A percentile compares a stretch with the other conserved stretches of the same genome.
phyloP scores from a whole-genome alignment of 2,329 filamentous ascomycete genomes.

The Sporothrix globosa region DNA sequence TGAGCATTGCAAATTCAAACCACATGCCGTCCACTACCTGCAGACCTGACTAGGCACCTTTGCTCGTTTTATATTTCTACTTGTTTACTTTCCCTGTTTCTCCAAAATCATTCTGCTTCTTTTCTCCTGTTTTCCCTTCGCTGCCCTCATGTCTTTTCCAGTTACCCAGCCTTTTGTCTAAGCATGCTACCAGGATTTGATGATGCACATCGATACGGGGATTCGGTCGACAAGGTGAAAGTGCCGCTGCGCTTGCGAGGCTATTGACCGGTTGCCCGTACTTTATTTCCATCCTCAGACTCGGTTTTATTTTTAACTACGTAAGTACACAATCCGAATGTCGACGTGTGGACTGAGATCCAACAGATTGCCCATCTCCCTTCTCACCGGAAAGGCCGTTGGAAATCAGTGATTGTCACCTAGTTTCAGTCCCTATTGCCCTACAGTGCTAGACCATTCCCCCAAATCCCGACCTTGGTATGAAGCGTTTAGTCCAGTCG shows the following conservation, averaged over 20 bases:
- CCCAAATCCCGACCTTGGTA: background rate
- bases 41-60: conserved; percentile 8
- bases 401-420: background rate
- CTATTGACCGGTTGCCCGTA: background rate
- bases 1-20: background rate
- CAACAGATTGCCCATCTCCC: conserved; percentile 6
- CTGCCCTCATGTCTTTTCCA: background rate
- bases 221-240: background rate
- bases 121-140: background rate
- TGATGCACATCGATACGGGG: background rate
- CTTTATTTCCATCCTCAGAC: background rate
- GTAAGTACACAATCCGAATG: too few relatives aligned
- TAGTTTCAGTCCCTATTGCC: background rate
- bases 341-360: background rate
- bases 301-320: background rate
- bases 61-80: background rate
- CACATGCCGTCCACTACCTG: background rate
- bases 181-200: background rate
- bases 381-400: conserved; percentile 9
- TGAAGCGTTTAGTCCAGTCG: background rate
- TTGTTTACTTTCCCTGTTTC: background rate
- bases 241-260: background rate
- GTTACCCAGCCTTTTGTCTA: background rate
- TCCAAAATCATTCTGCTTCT: background rate
- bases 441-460: background rate